Base-by-base conservation (phyloP, 805 yeast genomes). In the Wickerhamomyces xylosicus region DNA sequence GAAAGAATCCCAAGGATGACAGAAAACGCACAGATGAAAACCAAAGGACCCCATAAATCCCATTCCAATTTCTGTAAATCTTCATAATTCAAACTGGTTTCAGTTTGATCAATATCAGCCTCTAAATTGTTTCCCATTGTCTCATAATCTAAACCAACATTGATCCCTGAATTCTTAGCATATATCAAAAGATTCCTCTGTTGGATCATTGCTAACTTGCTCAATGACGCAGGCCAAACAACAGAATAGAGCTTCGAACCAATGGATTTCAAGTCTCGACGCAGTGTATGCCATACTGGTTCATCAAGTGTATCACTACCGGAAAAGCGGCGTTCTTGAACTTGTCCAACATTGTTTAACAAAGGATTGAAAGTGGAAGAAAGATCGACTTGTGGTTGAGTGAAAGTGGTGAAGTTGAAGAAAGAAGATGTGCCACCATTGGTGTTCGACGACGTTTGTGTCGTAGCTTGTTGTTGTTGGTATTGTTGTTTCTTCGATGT, bases 261-360 rank as follows among this genome's bases (percentile, higher is more conserved):
- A 19, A 69, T 71, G 4, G 68, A 64, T 27, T 50, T 53, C 20
- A 71, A 45, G 43, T 71, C 77, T 29, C 77, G 59, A 49, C 59
- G 47, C 7, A 79, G 57, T 0, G 87, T 79, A 25, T 66, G 61
- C 50, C 63, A 53, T 8, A 79, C 79, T 0, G 86, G 84, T 57
- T 79, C 87, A 50, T 80, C 85, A 11, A 79, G 58, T 3, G 87
- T 79, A 51, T 79, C 82, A 21, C 84, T 83, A 2, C 86, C 86
- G 17, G 75, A 44, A 36, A 54, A 54, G n/a, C 49, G 42, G 28
- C 49, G 50, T 34, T 54, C 57, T 39, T 48, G 46, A 14, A 53
- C 55, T 28, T 52, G 50, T 19, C 51, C 56, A n/a, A n/a, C n/a
- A 31, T 54, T 53, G 41, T 47, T 42, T 8, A 58, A 35, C 5